Percentiles rank a stretch among this genome's conserved stretches.
These are phyloP conservation scores for Yarrowia deformans DNA, from an alignment of 805 yeast genomes.

Conservation along the genomic window DNA sequence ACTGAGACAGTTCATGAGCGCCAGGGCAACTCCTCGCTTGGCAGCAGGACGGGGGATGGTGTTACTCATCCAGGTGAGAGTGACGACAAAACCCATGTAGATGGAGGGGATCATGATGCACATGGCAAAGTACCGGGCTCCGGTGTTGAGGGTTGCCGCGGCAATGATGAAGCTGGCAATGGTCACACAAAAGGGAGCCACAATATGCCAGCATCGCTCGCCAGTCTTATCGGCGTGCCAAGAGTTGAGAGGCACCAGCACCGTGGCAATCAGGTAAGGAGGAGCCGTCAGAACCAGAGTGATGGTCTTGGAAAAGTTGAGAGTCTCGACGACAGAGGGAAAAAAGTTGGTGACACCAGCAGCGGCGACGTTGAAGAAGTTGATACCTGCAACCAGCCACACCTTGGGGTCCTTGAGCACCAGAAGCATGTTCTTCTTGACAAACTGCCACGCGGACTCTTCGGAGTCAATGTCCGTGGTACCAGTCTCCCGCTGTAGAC, in stretches of 20 bases:
- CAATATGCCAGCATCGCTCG: conserved; percentile 61
- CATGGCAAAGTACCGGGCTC: conserved; percentile 67
- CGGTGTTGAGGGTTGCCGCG: conserved; percentile 57
- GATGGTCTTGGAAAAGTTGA: conserved; percentile 58
- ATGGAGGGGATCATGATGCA: conserved; percentile 61
- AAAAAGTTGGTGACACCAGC: conserved; percentile 68
- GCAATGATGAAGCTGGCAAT: conserved; percentile 46
- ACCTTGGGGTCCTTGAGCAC: conserved; percentile 46
- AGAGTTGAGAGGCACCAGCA: conserved; percentile 61
- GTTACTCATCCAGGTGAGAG: conserved; percentile 64
- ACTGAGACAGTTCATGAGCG: conserved; percentile 56
- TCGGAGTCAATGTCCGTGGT: conserved; percentile 17
- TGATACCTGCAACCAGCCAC: conserved; percentile 41
- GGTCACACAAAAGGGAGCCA: conserved; percentile 54
- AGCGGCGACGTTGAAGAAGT: conserved; percentile 59
- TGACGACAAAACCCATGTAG: conserved; percentile 61
- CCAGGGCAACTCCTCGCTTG: conserved; percentile 64
- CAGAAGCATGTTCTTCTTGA: conserved; percentile 35
- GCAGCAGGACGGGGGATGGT: conserved; percentile 65
- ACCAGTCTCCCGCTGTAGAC: conserved; percentile 42
- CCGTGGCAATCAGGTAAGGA: conserved; percentile 62
- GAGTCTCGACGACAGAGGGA: conserved; percentile 65
- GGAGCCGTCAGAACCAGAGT: conserved; percentile 67
- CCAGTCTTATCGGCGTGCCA: conserved; percentile 64
- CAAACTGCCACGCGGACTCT: conserved; percentile 20